phyloP scores from a whole-genome alignment of 257 asterid genomes.

The Catharanthus roseus region DNA sequence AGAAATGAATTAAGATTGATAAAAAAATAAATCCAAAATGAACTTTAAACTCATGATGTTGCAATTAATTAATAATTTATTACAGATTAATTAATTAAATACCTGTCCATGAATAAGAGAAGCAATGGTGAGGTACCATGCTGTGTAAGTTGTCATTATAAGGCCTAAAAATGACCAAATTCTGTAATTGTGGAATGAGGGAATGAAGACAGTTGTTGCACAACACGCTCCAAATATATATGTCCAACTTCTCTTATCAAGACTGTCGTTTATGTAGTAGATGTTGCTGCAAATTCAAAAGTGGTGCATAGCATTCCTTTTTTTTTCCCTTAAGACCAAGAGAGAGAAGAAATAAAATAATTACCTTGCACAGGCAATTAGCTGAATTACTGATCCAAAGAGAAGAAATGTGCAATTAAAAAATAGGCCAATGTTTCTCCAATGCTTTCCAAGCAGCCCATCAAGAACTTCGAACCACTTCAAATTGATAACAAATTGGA shows the following conservation, averaged over 20 bases:
- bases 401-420: conserved; percentile 94
- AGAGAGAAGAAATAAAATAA: too few species aligned
- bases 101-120: conserved; percentile 83
- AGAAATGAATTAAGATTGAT: conserved; percentile 10
- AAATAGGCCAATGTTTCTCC: conserved; percentile 84
- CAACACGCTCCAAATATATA: conserved; percentile 88
- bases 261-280: conserved; percentile 77
- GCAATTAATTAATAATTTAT: not conserved
- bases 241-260: conserved; percentile 92
- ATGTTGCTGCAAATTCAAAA: conserved; percentile 77
- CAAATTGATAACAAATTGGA: conserved; percentile 1
- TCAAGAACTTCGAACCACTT: conserved; percentile 98
- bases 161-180: conserved; percentile 82
- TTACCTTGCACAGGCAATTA: conserved; percentile 98
- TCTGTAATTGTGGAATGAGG: conserved; percentile 85
- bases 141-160: conserved; percentile 70
- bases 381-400: conserved; percentile 90
- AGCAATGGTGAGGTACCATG: conserved; percentile 81
- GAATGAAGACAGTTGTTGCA: conserved; percentile 78
- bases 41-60: conserved; percentile 27
- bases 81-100: not conserved
- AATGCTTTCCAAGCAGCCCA: conserved; percentile 79
- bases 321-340: too few species aligned
- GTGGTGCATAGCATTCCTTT: too few species aligned
- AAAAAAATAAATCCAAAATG: conserved; percentile 26